Evolutionary conservation across 2,329 filamentous ascomycete genomes (phyloP).

Genomic region (Epichloe typhina): DNA sequence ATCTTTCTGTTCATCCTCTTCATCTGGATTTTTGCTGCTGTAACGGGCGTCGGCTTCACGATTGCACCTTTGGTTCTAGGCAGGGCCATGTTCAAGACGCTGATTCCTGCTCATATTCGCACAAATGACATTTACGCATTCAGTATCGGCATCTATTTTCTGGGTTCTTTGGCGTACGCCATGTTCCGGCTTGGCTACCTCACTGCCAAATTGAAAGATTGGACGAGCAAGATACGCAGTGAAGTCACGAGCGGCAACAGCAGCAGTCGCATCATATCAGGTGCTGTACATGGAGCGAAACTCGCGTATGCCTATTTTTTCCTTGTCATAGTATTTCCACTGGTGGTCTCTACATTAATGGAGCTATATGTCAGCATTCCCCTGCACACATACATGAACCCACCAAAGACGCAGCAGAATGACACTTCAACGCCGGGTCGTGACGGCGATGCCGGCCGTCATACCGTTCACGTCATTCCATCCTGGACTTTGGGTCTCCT

Average conservation of each 20-base stretch:
- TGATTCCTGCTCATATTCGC: slow-evolving; percentile 57
- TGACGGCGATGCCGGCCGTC: slow-evolving; percentile 23
- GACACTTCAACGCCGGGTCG: slow-evolving; percentile 9
- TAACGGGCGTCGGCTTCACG: slow-evolving; percentile 73
- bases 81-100: slow-evolving; percentile 57
- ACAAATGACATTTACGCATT: slow-evolving; percentile 97
- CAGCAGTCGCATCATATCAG: slow-evolving; percentile 13
- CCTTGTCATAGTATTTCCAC: slow-evolving; percentile 66
- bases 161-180: slow-evolving; percentile 56
- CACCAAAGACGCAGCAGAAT: slow-evolving; percentile 17
- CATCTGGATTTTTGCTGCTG: slow-evolving; percentile 87
- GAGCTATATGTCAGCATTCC: slow-evolving; percentile 86
- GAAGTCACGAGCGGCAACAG: slow-evolving; percentile 12
- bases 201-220: slow-evolving; percentile 18
- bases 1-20: slow-evolving; percentile 76
- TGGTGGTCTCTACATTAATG: slow-evolving; percentile 64
- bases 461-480: slow-evolving; percentile 78
- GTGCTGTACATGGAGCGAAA: slow-evolving; percentile 22
- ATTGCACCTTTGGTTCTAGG: slow-evolving; percentile 80
- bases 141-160: slow-evolving; percentile 73
- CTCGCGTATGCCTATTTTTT: slow-evolving; percentile 65
- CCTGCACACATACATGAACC: slow-evolving; percentile 63
- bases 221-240: slow-evolving; percentile 11
- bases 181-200: slow-evolving; percentile 36
- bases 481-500: slow-evolving; percentile 89